phyloP scores from a whole-genome alignment of 768 basidiomycete species.

The Leccinellum albellum region DNA sequence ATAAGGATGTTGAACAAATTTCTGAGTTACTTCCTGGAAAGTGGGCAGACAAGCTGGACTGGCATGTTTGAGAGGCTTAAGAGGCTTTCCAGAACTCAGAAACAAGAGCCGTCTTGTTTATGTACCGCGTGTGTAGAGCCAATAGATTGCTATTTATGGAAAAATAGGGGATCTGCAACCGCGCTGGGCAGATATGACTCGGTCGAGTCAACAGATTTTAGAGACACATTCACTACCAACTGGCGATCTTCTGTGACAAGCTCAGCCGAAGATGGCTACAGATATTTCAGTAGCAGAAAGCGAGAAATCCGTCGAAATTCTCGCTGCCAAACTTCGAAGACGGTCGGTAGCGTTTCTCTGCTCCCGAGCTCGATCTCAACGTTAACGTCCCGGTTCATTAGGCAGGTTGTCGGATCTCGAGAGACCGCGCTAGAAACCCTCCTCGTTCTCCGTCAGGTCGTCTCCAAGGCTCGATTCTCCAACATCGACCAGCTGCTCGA shows the following conservation, averaged over 20 bases:
- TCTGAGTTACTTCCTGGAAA: constrained; percentile 87
- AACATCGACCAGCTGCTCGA: constrained; percentile 82
- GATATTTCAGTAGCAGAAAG: constrained; percentile 37
- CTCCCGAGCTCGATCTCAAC: constrained; percentile 33
- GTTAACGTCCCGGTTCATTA: constrained; percentile 30
- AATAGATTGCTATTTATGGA: constrained; percentile 15
- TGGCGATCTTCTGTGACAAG: neutral
- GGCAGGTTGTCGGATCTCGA: constrained; percentile 89
- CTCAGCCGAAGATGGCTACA: constrained; percentile 48
- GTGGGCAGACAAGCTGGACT: constrained; percentile 92
- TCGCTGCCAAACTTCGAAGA: constrained; percentile 67
- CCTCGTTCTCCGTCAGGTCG: constrained; percentile 82
- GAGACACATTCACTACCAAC: neutral
- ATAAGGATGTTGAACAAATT: constrained; percentile 97
- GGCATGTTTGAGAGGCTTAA: constrained; percentile 59
- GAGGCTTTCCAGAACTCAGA: neutral
- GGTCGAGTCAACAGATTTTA: neutral
- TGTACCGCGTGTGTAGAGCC: neutral
- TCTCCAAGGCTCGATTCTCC: constrained; percentile 80
- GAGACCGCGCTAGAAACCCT: constrained; percentile 88
- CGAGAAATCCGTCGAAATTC: constrained; percentile 60
- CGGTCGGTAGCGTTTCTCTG: constrained; percentile 46
- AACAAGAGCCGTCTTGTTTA: neutral
- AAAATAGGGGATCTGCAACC: constrained; percentile 1
- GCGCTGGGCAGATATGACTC: constrained; percentile 15